Base-by-base conservation (phyloP, 116 monocot species). In the Zostera marina region DNA sequence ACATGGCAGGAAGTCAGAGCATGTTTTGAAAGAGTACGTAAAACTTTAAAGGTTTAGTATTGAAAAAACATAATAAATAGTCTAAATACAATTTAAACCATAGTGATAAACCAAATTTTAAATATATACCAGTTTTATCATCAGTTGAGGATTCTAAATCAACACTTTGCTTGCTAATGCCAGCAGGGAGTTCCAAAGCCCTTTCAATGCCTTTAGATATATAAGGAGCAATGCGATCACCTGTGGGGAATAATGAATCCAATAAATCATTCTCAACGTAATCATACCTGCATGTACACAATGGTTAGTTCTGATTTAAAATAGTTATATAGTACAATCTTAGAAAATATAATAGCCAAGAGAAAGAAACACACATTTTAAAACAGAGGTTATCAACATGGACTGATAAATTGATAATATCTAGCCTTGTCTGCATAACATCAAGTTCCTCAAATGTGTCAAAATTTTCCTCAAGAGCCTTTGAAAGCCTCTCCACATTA, bases 141-240 rank as follows among this genome's bases (percentile, higher is more conserved):
- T 54, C 20, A 17, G 23, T 10, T 24, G 22, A 64, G 23, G 46
- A 41, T 21, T 59, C 59, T 19, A 8, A 63, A 52, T 71, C 73
- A 38, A 61, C 60, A 56, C 16, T 72, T 21, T 57, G 45, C 61
- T 65, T 69, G 21, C 21, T 66, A 58, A 57, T 66, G 25, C 59
- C 70, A 51, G 52, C 4, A 8, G 76, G 58, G 24, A 85, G 66
- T 60, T 91, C 84, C 13, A 75, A 68, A 52, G 91, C 85, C 71
- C 68, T 81, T 20, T 91, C 82, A 45, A 82, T 76, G 52, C 91
- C 85, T 70, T 82, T 85, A 1, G 91, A 91, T 59, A 73, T 79
- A 55, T 91, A 91, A 32, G 91, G 91, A 69, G 91, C 85, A 69
- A 91, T 91, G 57, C 85, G 79, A 32, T 91, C 85, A 16, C 74